Percentiles rank a stretch among this genome's conserved stretches.
These are phyloP conservation scores for Ceratocystis smalleyi DNA, from an alignment of 2,329 filamentous ascomycete species.

Conservation along the genomic window DNA sequence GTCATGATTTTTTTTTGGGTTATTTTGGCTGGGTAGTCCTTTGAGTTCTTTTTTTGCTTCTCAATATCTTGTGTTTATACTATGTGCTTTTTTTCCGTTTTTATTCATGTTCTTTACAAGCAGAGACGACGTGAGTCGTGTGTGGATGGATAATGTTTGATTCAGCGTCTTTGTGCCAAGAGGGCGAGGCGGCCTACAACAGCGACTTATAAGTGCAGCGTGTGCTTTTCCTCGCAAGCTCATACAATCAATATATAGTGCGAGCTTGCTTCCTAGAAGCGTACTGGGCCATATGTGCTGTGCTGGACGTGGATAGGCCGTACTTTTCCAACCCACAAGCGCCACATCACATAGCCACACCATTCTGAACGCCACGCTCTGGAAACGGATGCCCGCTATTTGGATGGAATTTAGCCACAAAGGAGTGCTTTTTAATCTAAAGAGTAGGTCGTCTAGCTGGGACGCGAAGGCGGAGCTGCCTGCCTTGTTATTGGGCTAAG, in stretches of 20 bases:
- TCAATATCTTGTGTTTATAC: neutral
- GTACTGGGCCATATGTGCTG: neutral
- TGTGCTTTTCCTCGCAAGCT: too few species aligned
- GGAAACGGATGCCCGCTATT: neutral
- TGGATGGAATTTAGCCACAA: neutral
- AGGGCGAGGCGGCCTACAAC: too few species aligned
- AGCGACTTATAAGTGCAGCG: too few species aligned
- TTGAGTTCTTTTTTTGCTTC: neutral
- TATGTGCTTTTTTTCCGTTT: neutral
- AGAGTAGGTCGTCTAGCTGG: neutral
- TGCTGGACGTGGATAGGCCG: too few species aligned
- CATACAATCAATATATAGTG: neutral
- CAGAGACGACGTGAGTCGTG: neutral
- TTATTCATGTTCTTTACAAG: neutral
- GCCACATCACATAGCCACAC: constrained; percentile 4
- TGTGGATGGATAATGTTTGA: neutral
- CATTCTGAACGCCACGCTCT: neutral
- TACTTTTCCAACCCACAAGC: too few species aligned
- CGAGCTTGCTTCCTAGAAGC: neutral
- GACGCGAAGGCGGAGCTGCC: constrained; percentile 10
- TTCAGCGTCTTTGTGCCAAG: neutral
- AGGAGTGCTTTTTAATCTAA: neutral
- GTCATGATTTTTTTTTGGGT: neutral
- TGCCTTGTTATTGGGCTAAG: neutral
- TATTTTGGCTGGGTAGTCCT: neutral